Percentiles rank a stretch among this genome's conserved stretches.
Evolutionary conservation across 2,329 filamentous ascomycete species (phyloP).

Genomic region (Hymenoscyphus infarciens): DNA sequence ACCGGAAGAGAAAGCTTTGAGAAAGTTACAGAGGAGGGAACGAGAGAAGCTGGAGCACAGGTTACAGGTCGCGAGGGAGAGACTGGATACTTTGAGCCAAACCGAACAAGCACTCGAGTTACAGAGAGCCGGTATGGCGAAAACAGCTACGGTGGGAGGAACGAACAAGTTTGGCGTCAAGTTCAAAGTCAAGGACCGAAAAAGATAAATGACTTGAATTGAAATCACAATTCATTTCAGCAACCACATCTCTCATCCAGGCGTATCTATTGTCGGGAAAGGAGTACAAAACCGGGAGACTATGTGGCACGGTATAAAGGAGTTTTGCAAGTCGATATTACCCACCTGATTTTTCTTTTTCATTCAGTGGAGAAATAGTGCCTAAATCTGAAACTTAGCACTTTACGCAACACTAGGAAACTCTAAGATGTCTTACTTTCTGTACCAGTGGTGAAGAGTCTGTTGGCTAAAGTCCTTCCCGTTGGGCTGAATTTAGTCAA

Average conservation of each 20-base stretch:
- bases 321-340: not conserved
- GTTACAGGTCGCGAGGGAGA: slow-evolving; percentile 49
- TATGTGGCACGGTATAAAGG: not conserved
- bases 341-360: not conserved
- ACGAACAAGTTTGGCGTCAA: slow-evolving; percentile 58
- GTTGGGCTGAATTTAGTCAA: too few relatives aligned
- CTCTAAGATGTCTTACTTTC: too few relatives aligned
- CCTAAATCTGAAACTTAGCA: not conserved
- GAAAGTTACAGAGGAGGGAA: slow-evolving; percentile 44
- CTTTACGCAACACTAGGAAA: not conserved
- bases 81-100: slow-evolving; percentile 51
- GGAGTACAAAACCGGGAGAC: slow-evolving; percentile 2
- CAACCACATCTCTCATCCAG: not conserved
- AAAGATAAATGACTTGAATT: slow-evolving; percentile 40
- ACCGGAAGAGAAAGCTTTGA: slow-evolving; percentile 37
- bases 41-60: slow-evolving; percentile 47
- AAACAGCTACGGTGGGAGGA: slow-evolving; percentile 58
- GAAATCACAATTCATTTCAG: not conserved
- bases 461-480: too few relatives aligned
- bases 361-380: not conserved
- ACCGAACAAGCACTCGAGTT: slow-evolving; percentile 56
- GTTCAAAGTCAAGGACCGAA: slow-evolving; percentile 59
- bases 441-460: too few relatives aligned
- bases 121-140: slow-evolving; percentile 61
- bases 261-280: not conserved